Evolutionary conservation across 495 filamentous ascomycete species (phyloP).

Genomic region (Lophiotrema nucula): DNA sequence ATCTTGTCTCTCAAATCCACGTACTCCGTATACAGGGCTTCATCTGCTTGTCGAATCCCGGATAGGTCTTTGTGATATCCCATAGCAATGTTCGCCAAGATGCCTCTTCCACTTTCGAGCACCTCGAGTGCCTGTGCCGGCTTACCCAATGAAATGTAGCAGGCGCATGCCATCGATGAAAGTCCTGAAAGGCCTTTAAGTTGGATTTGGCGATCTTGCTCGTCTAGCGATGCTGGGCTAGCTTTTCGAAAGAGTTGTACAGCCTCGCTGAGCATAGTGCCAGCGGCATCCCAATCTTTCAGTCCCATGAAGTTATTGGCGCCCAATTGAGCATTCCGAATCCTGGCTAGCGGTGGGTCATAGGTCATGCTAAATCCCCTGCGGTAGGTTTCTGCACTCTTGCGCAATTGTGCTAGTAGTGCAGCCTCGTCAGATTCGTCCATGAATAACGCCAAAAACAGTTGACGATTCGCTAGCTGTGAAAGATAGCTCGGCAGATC

Average conservation of each 20-base stretch:
- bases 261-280: neutral
- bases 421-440: neutral
- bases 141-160: conserved; percentile 3
- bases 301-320: neutral
- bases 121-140: conserved; percentile 1
- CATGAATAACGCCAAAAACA: neutral
- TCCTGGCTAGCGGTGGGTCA: neutral
- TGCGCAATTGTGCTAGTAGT: neutral
- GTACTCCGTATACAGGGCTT: neutral
- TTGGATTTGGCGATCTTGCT: conserved; percentile 6
- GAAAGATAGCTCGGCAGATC: neutral
- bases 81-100: conserved; percentile 17
- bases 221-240: conserved; percentile 5
- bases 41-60: neutral
- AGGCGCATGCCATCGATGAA: conserved; percentile 10
- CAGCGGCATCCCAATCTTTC: neutral
- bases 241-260: neutral
- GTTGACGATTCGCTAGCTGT: neutral
- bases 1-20: neutral
- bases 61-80: conserved; percentile 12
- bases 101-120: conserved; percentile 7
- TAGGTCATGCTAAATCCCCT: neutral
- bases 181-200: conserved; percentile 6
- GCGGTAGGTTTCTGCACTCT: neutral
- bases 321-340: neutral